Evolutionary conservation across 1,284 basidiomycete species (phyloP).

Genomic region (Malassezia vespertilionis): DNA sequence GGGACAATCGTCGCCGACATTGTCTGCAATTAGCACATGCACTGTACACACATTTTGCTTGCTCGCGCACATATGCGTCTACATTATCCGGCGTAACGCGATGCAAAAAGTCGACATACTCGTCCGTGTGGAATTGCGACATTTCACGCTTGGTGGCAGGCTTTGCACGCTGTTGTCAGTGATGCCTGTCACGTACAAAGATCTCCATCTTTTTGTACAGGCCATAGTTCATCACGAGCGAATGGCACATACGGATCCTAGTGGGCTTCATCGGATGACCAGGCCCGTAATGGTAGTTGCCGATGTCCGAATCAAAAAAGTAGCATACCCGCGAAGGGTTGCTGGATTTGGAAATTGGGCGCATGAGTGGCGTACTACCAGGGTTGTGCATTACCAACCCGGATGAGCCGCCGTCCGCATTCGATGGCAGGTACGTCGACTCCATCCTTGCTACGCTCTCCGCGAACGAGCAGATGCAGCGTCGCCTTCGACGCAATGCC

Average conservation of each 20-base stretch:
- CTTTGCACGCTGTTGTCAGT: slow-evolving; percentile 62
- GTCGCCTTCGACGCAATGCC: background rate
- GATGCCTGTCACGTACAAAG: slow-evolving; percentile 33
- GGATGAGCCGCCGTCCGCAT: slow-evolving; percentile 12
- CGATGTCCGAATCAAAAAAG: slow-evolving; percentile 79
- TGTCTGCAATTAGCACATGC: slow-evolving; percentile 51
- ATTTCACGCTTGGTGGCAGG: slow-evolving; percentile 96
- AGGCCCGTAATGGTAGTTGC: slow-evolving; percentile 95
- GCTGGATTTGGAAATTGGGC: slow-evolving; percentile 24
- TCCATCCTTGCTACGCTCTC: background rate
- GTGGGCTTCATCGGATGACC: slow-evolving; percentile 56
- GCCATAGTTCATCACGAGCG: slow-evolving; percentile 98
- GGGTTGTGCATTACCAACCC: background rate
- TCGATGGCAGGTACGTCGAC: slow-evolving; percentile 14
- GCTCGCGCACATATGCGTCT: slow-evolving; percentile 78
- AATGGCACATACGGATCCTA: slow-evolving; percentile 96
- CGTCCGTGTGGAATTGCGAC: slow-evolving; percentile 88
- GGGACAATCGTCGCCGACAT: slow-evolving; percentile 89
- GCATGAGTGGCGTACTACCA: slow-evolving; percentile 20
- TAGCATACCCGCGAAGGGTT: slow-evolving; percentile 42
- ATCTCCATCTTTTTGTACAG: slow-evolving; percentile 51
- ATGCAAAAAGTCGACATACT: slow-evolving; percentile 80
- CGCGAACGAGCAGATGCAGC: background rate
- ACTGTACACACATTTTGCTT: slow-evolving; percentile 70
- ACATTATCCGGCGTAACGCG: slow-evolving; percentile 75